Base-by-base conservation (phyloP, 1,139 yeast species). In the Kodamaea derodonti region DNA sequence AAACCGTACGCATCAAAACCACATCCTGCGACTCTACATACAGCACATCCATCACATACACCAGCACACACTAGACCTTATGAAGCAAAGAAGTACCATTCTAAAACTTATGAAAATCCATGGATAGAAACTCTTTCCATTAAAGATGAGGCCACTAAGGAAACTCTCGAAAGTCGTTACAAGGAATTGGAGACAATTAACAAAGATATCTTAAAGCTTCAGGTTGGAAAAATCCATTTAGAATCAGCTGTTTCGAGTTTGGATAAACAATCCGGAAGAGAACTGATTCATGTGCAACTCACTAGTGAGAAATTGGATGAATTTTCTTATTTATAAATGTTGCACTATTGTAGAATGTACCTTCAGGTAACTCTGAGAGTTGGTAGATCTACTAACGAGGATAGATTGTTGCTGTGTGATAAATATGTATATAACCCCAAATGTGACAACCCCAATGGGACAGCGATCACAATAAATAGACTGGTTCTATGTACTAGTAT, bases 261-360 rank as follows among this genome's bases (percentile, higher is more conserved):
- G 27, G 64, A 62, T 24, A 48, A 52, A 9, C 65, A 58, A 33
- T 54, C 60, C 1, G 46, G 37, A 16, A 49, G 65, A 32, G 74
- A 69, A 38, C 63, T 50, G 20, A 42, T 65, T 27, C 61, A 65
- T 40, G 69, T 62, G 6, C 62, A 62, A 36, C 39, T 66, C 16
- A 58, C 71, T 25, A 54, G 45, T 22, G 74, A 69, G 39, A 69
- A 68, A 43, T 51, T 69, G 31, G 73, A 66, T 36, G 75, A 69
- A 46, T 60, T 68, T 13, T 12, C 25, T 15, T 26, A 23, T 13
- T 24, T 20, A 22, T 24, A 14, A 12, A 18, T n/a, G n/a, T n/a
- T n/a, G n/a, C n/a, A n/a, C n/a, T n/a, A n/a, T n/a, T n/a, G n/a
- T n/a, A n/a, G n/a, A n/a, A n/a, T n/a, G n/a, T n/a, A n/a, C n/a